Evolutionary conservation across 2,329 filamentous ascomycete species (phyloP), one percentile per base, ranked within the genome.

Genomic region (Thelonectria rubi): DNA sequence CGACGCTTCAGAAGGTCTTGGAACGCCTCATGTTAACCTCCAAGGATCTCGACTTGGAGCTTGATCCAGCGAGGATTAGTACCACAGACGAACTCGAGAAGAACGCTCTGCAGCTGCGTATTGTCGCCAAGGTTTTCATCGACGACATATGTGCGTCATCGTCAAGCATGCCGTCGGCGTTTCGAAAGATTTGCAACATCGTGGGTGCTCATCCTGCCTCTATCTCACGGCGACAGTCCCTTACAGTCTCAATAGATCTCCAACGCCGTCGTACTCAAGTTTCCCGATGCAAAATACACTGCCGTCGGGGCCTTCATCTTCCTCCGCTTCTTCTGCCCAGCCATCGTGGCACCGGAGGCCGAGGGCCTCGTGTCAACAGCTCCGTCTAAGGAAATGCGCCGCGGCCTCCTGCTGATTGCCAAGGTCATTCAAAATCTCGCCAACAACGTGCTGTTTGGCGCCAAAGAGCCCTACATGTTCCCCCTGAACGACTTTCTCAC

Each of bases 381-480:
- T 3, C 88, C 88, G 6, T 88, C 88, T 1, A 90, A 90, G 72
- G 88, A 90, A 68, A 89, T 91, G 85, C 82, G 89, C 17, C 83
- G 88, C 55, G 88, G 88, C 4, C 79, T 91, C 6, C 80, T 91
- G 30, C 80, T 91, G 32, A 91, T 91, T 66, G 88, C 89, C 51
- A 91, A 91, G 71, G 85, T 91, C 60, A 85, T 91, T 20, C 89
- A 91, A 68, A 91, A 90, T 69, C 78, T 91, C 37, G 89, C 88
- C 37, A 91, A 91, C 69, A 91, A 91, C 60, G 88, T 91, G 26
- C 79, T 91, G 1, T 91, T 91, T 66, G 88, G 89, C 4, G 87
- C 87, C 34, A 91, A 91, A 73, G 88, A 91, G 71, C 86, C 87
- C 3, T 91, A 90, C 70, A 91, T 91, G 89, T 89, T 87, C 63